Conservation (phyloP, 179 eudicot genomes). For the Actinidia chinensis region DNA sequence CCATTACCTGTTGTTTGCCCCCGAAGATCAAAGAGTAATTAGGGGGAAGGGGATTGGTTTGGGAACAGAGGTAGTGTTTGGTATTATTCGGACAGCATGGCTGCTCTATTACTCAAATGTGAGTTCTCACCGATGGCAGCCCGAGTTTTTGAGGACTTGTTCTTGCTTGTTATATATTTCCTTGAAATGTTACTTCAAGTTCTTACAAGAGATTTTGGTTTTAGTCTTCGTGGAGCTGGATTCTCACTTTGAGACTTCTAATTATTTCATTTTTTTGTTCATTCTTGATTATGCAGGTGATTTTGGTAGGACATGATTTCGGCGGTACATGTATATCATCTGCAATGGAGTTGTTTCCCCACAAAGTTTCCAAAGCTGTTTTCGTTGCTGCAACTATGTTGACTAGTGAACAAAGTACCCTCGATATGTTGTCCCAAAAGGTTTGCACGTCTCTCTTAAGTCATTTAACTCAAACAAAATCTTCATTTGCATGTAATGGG, state of each 20-base stretch:
- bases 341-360: conserved; percentile 78
- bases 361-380: conserved; percentile 69
- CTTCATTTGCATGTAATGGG: not conserved
- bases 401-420: conserved; percentile 71
- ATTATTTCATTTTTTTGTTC: not conserved
- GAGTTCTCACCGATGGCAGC: not conserved
- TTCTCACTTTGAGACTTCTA: not conserved
- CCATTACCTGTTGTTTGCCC: not conserved
- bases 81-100: conserved; percentile 1
- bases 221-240: not conserved
- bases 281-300: conserved; percentile 51
- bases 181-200: not conserved
- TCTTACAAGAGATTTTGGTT: not conserved
- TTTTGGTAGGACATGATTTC: conserved; percentile 94
- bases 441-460: conserved; percentile 32
- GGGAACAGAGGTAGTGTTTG: not conserved
- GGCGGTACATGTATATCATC: conserved; percentile 90
- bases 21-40: not conserved
- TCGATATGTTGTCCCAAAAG: conserved; percentile 81
- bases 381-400: conserved; percentile 83
- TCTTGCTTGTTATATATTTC: not conserved
- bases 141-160: not conserved
- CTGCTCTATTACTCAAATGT: not conserved
- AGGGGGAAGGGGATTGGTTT: not conserved
- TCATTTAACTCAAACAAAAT: not conserved